phyloP scores from a whole-genome alignment of 2,329 filamentous ascomycete genomes.

The Claviceps digitariae region DNA sequence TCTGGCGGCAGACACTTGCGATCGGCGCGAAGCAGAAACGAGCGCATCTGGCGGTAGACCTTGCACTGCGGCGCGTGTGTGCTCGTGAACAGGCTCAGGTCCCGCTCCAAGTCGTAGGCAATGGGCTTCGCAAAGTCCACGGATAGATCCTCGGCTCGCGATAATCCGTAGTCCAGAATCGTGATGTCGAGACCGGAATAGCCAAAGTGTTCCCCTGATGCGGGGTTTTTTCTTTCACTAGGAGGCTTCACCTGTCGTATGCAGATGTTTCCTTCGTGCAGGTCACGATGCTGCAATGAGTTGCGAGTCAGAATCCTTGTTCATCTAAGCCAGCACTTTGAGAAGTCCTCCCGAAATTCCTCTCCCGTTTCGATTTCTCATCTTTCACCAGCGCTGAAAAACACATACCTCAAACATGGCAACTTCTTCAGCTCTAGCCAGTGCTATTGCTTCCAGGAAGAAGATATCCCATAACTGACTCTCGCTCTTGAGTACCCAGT shows the following conservation, averaged over 20 bases:
- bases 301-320: slow-evolving; percentile 4
- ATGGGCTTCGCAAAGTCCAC: slow-evolving; percentile 25
- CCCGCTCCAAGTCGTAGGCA: slow-evolving; percentile 46
- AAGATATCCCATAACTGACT: slow-evolving; percentile 51
- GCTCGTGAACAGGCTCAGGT: slow-evolving; percentile 46
- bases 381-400: neutral
- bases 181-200: slow-evolving; percentile 50
- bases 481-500: slow-evolving; percentile 34
- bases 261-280: slow-evolving; percentile 53
- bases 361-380: no score
- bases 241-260: slow-evolving; percentile 30
- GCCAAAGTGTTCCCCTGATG: slow-evolving; percentile 32
- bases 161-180: slow-evolving; percentile 52
- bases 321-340: neutral
- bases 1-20: slow-evolving; percentile 35
- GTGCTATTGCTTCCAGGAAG: slow-evolving; percentile 43
- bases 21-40: slow-evolving; percentile 38
- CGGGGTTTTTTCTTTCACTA: slow-evolving; percentile 15
- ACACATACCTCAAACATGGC: slow-evolving; percentile 44
- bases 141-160: slow-evolving; percentile 36
- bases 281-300: slow-evolving; percentile 41
- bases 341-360: neutral
- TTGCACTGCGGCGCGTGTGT: slow-evolving; percentile 46
- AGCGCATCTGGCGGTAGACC: slow-evolving; percentile 50
- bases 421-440: slow-evolving; percentile 44